Base-by-base conservation (phyloP, 495 filamentous ascomycete genomes). In the Lentithecium fluviatile region DNA sequence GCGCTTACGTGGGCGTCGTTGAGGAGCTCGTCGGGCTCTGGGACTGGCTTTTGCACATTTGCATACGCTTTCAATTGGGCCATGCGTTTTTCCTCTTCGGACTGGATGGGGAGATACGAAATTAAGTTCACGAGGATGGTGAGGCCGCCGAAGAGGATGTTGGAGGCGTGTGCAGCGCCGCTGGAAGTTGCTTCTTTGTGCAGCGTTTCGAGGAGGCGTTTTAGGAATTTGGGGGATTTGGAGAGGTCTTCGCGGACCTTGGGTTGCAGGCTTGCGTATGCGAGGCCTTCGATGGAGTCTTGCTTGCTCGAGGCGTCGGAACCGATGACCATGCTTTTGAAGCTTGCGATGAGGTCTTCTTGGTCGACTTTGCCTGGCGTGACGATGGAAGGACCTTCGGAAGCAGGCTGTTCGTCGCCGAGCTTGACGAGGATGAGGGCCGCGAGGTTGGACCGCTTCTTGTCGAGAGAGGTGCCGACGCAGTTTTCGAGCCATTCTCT, bases 81-180 rank as follows among this genome's bases (percentile, higher is more conserved):
- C 71, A 99, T 87, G 56, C 88, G 87, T 76, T 92, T 94, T 70
- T 97, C 87, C 69, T 97, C 94, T 66, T 96, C 93, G 11, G 90
- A 86, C 19, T 90, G 76, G n/a, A 75, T 73, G 13, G 91, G 91
- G 43, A 83, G 81, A 67, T 95, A 97, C 11, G 80, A 76, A 38
- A 90, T 95, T 40, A 99, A 77, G 70, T 97, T 95, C 42, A 81
- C 70, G 46, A 97, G 75, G 20, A 96, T 83, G 70, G 87, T 95
- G 56, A 99, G 77, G 23, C 85, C 88, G 17, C 92, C 92, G 70
- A 94, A 97, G 6, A 87, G 83, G 17, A 88, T 71, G n/a, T 87
- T 83, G 13, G 40, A 43, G 4, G 40, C 15, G 36, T 15, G 8
- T 15, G 40, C 3, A 6, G 40, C 19, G 40, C 40, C 29, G 29